Evolutionary conservation across 2,329 filamentous ascomycete species (phyloP), one percentile per base, ranked within the genome.

Genomic region (Fusarium albosuccineum): DNA sequence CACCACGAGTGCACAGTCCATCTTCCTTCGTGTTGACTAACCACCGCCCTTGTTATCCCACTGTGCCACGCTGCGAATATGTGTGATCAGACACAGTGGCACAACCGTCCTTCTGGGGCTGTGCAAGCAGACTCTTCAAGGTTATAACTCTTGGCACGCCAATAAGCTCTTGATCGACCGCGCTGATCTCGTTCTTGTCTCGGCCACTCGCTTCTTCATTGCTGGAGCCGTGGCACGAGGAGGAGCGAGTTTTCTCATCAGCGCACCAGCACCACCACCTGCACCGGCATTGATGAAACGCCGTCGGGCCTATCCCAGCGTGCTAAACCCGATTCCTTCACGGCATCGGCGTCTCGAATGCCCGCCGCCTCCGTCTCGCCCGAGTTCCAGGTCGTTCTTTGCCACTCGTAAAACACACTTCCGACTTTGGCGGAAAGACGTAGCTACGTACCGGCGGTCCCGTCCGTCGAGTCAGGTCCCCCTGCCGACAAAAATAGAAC

Each of bases 401-500:
- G 66, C 66, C 66, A 68, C 66, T 40, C 17, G 40, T 16, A 50
- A 63, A 60, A 63, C 57, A 59, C 57, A 46, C 42, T 17, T 56
- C 42, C 16, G 42, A 56, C 34, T 17, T 27, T 40, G 26, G 34
- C 40, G 45, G 36, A 48, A 11, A 22, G 26, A 48, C 27, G 52
- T 33, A 48, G n/a, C 36, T 30, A 40, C 30, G 37, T 42, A 62
- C 37, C 56, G 29, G 22, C 34, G 29, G 30, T 16, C 44, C 46
- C 26, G 54, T 41, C 52, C 50, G 48, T 58, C n/a, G n/a, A n/a
- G n/a, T n/a, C n/a, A n/a, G n/a, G n/a, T 55, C 39, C 37, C 30
- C 30, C 36, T 45, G 22, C 40, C 26, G 62, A 70, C 64, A 57
- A 70, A 70, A 70, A 70, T 70, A 70, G 68, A 70, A 56, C 39